Conservation (phyloP, 2,329 filamentous ascomycete species). For the Botrytis sinoallii region DNA sequence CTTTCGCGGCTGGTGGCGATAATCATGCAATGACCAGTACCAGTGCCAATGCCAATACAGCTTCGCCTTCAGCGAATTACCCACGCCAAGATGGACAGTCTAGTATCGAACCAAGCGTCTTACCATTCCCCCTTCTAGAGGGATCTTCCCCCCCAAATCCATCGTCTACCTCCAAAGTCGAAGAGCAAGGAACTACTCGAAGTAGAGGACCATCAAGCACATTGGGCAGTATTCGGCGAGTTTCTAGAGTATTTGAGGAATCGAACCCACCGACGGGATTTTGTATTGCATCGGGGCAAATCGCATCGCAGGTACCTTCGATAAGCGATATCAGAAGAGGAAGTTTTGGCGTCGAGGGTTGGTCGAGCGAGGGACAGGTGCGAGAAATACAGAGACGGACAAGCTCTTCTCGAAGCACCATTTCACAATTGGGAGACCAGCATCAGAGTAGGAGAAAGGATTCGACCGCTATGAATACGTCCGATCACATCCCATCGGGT, state of each 20-base stretch:
- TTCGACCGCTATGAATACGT: constrained; percentile 21
- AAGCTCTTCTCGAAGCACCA: constrained; percentile 26
- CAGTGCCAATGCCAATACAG: constrained; percentile 2
- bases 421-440: constrained; percentile 25
- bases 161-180: constrained; percentile 10
- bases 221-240: constrained; percentile 33
- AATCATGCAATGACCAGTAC: not conserved
- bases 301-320: constrained; percentile 39
- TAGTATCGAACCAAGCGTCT: constrained; percentile 20
- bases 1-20: not conserved
- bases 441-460: constrained; percentile 20
- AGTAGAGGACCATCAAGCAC: constrained; percentile 25
- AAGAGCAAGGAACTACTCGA: constrained; percentile 22
- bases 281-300: constrained; percentile 46
- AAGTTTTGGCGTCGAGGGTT: constrained; percentile 35
- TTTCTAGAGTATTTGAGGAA: constrained; percentile 42
- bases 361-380: constrained; percentile 36
- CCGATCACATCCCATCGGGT: constrained; percentile 15
- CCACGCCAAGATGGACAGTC: constrained; percentile 7
- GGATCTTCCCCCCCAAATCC: constrained; percentile 8
- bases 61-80: not conserved
- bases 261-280: constrained; percentile 49
- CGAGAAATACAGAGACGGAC: constrained; percentile 34
- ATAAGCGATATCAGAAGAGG: constrained; percentile 36
- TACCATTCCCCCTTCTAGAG: constrained; percentile 24